Conservation (phyloP, 345 rosid species). For the Melaleuca alternifolia region DNA sequence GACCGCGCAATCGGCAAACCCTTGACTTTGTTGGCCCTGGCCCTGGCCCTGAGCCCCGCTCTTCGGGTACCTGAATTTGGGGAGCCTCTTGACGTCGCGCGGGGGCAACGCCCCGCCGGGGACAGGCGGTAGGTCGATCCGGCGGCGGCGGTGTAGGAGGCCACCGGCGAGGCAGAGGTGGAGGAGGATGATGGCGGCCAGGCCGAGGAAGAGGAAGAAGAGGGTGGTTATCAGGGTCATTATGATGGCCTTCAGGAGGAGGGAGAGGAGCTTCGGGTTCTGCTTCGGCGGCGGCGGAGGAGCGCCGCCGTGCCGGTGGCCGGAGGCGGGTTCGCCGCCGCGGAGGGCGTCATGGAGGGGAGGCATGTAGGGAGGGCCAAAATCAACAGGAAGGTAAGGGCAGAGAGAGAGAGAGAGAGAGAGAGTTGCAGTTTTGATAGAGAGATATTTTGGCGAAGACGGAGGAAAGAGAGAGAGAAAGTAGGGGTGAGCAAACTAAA, state of each 20-base stretch:
- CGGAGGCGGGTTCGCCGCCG: conserved; percentile 9
- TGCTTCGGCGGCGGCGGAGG: conserved; percentile 23
- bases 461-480: background rate
- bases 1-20: conserved; percentile 40
- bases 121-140: conserved; percentile 9
- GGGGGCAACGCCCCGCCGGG: conserved; percentile 30
- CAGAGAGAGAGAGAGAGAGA: background rate
- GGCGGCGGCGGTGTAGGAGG: conserved; percentile 39
- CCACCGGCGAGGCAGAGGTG: conserved; percentile 42
- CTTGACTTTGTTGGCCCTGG: background rate
- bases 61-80: conserved; percentile 40
- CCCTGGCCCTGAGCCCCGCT: conserved; percentile 2
- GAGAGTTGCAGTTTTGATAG: background rate
- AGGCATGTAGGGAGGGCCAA: background rate
- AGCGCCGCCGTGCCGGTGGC: conserved; percentile 3
- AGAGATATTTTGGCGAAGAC: background rate
- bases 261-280: conserved; percentile 36
- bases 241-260: conserved; percentile 48
- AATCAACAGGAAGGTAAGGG: background rate
- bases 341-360: background rate
- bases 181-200: conserved; percentile 29
- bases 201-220: conserved; percentile 41
- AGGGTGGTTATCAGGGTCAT: conserved; percentile 56
- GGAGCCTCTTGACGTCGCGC: conserved; percentile 43
- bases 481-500: too few species aligned